These are phyloP conservation scores for Thelephora aurantiotincta DNA, from an alignment of 768 basidiomycete species.

Conservation along the genomic window DNA sequence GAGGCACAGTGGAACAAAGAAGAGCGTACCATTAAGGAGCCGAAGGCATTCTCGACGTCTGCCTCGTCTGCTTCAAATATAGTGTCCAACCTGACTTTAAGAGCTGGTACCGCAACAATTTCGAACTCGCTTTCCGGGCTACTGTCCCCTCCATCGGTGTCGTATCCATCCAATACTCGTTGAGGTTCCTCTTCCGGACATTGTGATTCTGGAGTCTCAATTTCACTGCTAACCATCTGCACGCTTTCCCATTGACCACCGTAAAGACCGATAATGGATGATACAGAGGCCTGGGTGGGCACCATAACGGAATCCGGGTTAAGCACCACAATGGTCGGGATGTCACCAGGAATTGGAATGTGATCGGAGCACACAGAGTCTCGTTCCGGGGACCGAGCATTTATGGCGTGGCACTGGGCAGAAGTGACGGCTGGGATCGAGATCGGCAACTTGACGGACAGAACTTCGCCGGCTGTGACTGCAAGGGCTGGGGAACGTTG, in stretches of 20 bases:
- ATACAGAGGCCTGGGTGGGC: neutral
- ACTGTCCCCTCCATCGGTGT: neutral
- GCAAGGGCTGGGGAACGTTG: neutral
- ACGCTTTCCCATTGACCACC: neutral
- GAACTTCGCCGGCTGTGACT: no score
- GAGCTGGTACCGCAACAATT: neutral
- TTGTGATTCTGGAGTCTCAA: neutral
- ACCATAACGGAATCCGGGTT: neutral
- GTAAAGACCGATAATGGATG: neutral
- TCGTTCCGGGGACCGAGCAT: neutral
- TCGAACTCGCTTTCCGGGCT: neutral
- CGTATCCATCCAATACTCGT: neutral
- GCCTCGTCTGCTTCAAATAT: neutral
- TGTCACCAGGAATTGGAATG: neutral
- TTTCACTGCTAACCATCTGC: no score
- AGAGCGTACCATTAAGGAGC: neutral
- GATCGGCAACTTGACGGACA: no score
- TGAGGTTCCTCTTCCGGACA: neutral
- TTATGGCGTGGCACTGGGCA: no score
- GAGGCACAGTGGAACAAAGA: neutral
- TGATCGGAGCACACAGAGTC: neutral
- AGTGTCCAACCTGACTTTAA: neutral
- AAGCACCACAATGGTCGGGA: neutral
- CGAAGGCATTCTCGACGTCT: neutral
- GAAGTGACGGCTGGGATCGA: no score